Evolutionary conservation across 2,329 filamentous ascomycete genomes (phyloP), one percentile per base, ranked within the genome.

Genomic region (Myriangium duriaei): DNA sequence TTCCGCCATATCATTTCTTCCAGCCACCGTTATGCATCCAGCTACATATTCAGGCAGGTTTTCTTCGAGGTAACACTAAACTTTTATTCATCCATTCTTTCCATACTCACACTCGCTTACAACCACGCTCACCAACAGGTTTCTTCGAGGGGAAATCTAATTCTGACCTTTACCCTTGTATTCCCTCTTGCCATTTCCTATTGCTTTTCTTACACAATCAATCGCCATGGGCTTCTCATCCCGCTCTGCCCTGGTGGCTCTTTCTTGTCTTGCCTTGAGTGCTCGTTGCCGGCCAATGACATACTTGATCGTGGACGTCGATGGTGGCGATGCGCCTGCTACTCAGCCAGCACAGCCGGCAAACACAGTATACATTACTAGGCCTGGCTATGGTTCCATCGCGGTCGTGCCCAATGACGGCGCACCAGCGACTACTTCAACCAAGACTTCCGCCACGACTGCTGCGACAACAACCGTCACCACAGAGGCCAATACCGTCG

Each of bases 301-400:
- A 28, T 42, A 42, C 35, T 42, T 35, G 12, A 33, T 42, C 12
- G 40, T 42, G 29, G 34, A 38, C 15, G 40, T 42, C 26, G 40
- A 42, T 16, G 40, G 40, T 35, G 15, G 40, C 30, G 35, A 32
- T 13, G 21, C 39, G 12, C 36, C 36, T 26, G 32, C 29, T 5
- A n/a, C 30, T 4, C n/a, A 14, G 13, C 29, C 36, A 33, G 36
- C 14, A 5, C 17, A 29, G 11, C 28, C 21, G 18, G 32, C 35
- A 14, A 33, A 33, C 16, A 39, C 36, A n/a, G 36, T 39, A n/a
- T 32, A 29, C 4, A 30, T 32, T 11, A 16, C 32, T 4, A n/a
- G 11, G 11, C 13, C 34, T 5, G n/a, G 34, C n/a, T 17, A 32
- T 9, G 30, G 26, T 14, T 18, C 40, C 10, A 21, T 37, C 11